A percentile compares a stretch with the other conserved stretches of the same genome.
phyloP scores from a whole-genome alignment of 2,329 filamentous ascomycete genomes.

The Aspergillus glaucus region DNA sequence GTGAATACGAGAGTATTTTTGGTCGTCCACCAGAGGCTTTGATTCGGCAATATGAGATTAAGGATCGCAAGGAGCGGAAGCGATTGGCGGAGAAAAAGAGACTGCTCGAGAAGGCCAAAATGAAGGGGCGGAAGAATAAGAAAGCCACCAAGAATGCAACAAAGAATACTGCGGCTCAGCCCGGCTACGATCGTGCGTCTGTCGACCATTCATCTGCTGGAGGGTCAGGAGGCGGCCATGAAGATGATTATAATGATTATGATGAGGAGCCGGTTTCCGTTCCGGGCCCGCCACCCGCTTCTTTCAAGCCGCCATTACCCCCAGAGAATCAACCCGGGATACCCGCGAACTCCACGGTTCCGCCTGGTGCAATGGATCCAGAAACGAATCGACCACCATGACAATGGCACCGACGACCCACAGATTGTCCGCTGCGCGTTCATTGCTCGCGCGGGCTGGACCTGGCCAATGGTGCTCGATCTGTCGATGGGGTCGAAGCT shows the following conservation, averaged over 20 bases:
- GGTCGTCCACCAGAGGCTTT: conserved; percentile 77
- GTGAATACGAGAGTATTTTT: conserved; percentile 94
- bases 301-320: conserved; percentile 62
- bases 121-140: conserved; percentile 83
- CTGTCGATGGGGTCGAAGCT: not conserved
- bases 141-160: conserved; percentile 66
- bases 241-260: conserved; percentile 48
- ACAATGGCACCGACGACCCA: conserved; percentile 6
- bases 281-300: conserved; percentile 43
- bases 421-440: not conserved
- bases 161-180: conserved; percentile 40
- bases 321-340: conserved; percentile 47
- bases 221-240: conserved; percentile 35
- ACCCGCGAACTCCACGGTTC: conserved; percentile 11
- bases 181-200: conserved; percentile 35
- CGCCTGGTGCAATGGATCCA: conserved; percentile 21
- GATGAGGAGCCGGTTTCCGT: conserved; percentile 43
- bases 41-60: conserved; percentile 88
- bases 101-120: conserved; percentile 85
- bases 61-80: conserved; percentile 78
- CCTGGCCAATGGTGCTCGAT: not conserved
- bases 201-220: conserved; percentile 34
- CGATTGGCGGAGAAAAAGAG: conserved; percentile 79
- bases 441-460: not conserved
- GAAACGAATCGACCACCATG: conserved; percentile 27